A percentile compares a stretch with the other conserved stretches of the same genome.
These are phyloP conservation scores for Brassica balearica DNA, from an alignment of 441 rosid genomes.

Conservation along the genomic window DNA sequence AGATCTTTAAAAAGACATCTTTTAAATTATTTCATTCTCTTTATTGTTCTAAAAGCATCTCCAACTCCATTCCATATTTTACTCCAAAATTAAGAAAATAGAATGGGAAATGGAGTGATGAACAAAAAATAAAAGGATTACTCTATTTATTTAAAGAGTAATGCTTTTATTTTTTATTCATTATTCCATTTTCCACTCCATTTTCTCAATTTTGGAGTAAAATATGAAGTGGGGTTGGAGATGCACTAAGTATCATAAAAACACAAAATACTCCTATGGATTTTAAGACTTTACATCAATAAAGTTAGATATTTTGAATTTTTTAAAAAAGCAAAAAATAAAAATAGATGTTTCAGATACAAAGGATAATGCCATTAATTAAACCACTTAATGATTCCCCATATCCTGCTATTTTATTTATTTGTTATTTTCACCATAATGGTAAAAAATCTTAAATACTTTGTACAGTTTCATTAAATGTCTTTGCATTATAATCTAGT, in stretches of 20 bases:
- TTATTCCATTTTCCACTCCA: too few relatives aligned
- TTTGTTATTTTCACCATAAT: background rate
- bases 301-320: background rate
- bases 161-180: too few relatives aligned
- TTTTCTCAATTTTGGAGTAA: too few relatives aligned
- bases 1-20: background rate
- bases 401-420: background rate
- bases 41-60: background rate
- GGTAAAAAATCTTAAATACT: background rate
- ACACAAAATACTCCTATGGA: background rate
- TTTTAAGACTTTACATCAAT: background rate
- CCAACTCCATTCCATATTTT: too few relatives aligned
- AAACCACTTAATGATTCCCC: background rate
- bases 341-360: background rate
- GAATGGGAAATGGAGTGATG: too few relatives aligned
- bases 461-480: background rate
- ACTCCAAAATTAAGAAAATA: too few relatives aligned
- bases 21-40: constrained; percentile 1
- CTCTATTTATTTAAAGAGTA: too few relatives aligned
- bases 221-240: too few relatives aligned
- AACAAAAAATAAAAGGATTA: too few relatives aligned
- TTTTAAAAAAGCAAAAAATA: background rate
- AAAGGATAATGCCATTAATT: background rate
- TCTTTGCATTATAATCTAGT: background rate
- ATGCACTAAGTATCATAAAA: background rate